Evolutionary conservation across 129 eudicot species (phyloP).

Genomic region (Flaveria brownii): DNA sequence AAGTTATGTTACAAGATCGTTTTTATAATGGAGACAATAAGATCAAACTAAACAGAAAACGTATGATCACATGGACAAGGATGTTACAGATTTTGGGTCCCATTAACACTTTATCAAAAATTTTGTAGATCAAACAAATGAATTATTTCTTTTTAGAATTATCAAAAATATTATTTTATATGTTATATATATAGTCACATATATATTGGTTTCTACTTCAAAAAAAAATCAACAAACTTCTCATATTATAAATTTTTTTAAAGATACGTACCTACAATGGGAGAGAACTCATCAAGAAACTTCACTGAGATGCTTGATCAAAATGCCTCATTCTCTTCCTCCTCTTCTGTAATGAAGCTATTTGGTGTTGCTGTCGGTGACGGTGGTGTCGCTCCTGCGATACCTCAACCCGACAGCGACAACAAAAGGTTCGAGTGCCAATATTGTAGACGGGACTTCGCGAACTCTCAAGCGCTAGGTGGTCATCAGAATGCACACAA

Average conservation of each 20-base stretch:
- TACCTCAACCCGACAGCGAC: conserved; percentile 37
- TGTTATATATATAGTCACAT: neutral
- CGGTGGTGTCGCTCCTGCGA: conserved; percentile 30
- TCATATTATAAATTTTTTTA: neutral
- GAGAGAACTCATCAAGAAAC: conserved; percentile 41
- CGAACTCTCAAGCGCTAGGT: conserved; percentile 84
- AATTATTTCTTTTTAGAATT: neutral
- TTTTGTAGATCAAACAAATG: neutral
- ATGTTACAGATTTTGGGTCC: conserved; percentile 31
- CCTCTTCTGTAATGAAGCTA: conserved; percentile 57
- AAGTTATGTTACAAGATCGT: neutral
- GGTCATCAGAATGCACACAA: conserved; percentile 92
- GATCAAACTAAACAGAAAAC: neutral
- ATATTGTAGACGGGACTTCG: conserved; percentile 61
- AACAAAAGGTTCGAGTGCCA: conserved; percentile 67
- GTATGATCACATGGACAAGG: conserved; percentile 30
- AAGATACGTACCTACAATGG: conserved; percentile 34
- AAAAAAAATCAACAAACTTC: neutral
- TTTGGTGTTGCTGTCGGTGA: conserved; percentile 60
- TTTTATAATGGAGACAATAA: conserved; percentile 2
- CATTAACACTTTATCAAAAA: conserved; percentile 28
- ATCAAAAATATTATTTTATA: neutral
- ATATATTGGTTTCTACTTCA: neutral
- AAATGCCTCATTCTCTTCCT: conserved; percentile 25
- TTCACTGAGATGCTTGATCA: conserved; percentile 24